Percentiles rank a stretch among this genome's conserved stretches.
Evolutionary conservation across 352 stramenopile genomes (phyloP).

Genomic region (Phytophthora citricola): DNA sequence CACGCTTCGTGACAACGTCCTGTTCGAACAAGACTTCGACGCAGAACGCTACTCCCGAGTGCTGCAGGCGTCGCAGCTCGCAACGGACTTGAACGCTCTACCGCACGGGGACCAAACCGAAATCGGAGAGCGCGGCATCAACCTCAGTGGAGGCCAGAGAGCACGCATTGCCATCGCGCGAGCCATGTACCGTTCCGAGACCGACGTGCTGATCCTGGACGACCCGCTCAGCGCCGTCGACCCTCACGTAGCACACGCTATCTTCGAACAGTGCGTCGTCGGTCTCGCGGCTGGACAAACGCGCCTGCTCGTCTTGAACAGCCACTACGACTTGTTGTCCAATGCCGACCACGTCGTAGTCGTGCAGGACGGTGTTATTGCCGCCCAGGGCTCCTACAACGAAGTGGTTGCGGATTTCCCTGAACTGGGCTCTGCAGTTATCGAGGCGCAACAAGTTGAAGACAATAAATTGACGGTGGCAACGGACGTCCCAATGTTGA

Average conservation of each 20-base stretch:
- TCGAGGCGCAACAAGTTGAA: background rate
- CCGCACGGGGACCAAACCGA: slow-evolving; percentile 9
- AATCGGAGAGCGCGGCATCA: background rate
- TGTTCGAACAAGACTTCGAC: slow-evolving; percentile 54
- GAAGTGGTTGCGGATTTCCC: slow-evolving; percentile 44
- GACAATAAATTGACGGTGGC: background rate
- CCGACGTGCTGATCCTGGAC: background rate
- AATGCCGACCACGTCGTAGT: slow-evolving; percentile 36
- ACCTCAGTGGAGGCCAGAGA: background rate
- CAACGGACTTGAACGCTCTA: slow-evolving; percentile 43
- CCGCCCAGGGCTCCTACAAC: slow-evolving; percentile 74
- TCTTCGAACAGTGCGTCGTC: slow-evolving; percentile 92
- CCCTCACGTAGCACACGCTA: slow-evolving; percentile 91
- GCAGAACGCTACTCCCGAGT: slow-evolving; percentile 37
- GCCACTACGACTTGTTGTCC: slow-evolving; percentile 87
- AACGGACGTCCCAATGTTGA: background rate
- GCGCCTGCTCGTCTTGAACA: slow-evolving; percentile 66
- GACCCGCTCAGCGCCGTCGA: slow-evolving; percentile 84
- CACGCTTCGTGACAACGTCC: slow-evolving; percentile 91
- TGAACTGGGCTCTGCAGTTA: slow-evolving; percentile 25
- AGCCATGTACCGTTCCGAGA: background rate
- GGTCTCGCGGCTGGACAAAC: slow-evolving; percentile 49
- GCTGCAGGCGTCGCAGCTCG: slow-evolving; percentile 42
- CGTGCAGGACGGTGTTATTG: slow-evolving; percentile 60
- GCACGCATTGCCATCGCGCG: background rate